Conservation (phyloP, 441 rosid genomes). For the Kokia cookei region DNA sequence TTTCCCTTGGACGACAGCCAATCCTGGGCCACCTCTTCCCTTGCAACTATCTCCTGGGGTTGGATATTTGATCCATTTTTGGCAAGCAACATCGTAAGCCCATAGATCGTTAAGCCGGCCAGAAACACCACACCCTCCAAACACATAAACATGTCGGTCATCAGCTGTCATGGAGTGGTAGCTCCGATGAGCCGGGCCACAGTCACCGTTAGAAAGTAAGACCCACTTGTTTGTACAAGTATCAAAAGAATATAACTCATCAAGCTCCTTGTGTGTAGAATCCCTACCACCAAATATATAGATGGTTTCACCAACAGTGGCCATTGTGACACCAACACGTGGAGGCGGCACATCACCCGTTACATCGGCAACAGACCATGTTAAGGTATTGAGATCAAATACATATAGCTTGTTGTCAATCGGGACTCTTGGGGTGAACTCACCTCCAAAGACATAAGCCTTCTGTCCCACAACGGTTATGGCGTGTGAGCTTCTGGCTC, state of each 20-base stretch:
- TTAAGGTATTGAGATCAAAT: constrained; percentile 49
- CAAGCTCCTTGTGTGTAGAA: constrained; percentile 50
- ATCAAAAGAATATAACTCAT: constrained; percentile 71
- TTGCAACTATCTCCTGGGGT: constrained; percentile 50
- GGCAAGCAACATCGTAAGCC: constrained; percentile 59
- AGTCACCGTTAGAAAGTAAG: constrained; percentile 41
- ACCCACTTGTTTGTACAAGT: constrained; percentile 57
- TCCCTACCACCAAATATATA: constrained; percentile 90
- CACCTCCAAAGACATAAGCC: constrained; percentile 84
- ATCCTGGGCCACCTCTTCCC: constrained; percentile 83
- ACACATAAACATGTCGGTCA: constrained; percentile 52
- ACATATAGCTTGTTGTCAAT: constrained; percentile 73
- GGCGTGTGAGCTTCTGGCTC: constrained; percentile 95
- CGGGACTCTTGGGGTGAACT: constrained; percentile 76
- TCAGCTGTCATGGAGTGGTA: constrained; percentile 67
- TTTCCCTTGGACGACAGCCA: constrained; percentile 51
- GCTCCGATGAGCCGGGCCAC: constrained; percentile 69
- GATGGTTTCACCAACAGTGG: constrained; percentile 46
- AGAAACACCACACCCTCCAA: constrained; percentile 78
- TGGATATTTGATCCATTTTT: constrained; percentile 56
- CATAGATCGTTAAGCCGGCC: constrained; percentile 85
- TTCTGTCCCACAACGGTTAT: constrained; percentile 56
- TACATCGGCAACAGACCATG: constrained; percentile 58
- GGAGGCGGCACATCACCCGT: constrained; percentile 84
- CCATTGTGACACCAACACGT: constrained; percentile 86